Conservation (phyloP, 164 flowering plant species). For the Stephania japonica region DNA sequence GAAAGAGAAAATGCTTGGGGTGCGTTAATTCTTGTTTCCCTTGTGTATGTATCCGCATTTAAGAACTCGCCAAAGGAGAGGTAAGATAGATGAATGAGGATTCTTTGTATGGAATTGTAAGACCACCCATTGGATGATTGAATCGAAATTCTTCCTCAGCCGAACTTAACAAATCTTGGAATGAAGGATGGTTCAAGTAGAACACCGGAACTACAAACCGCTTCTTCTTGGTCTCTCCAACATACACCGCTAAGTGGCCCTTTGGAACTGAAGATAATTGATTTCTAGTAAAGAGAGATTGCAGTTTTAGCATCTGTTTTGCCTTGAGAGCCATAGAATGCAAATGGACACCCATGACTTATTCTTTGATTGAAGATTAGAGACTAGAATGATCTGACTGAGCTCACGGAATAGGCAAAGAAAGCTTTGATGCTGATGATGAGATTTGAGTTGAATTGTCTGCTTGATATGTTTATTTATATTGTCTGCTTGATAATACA, state of each 20-base stretch:
- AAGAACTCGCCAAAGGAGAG: not conserved
- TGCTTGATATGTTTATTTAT: not conserved
- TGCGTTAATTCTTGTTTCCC: not conserved
- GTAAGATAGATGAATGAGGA: slow-evolving; percentile 1
- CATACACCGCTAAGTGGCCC: slow-evolving; percentile 34
- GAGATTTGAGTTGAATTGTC: not conserved
- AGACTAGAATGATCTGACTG: not conserved
- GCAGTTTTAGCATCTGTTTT: not conserved
- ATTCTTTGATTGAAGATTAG: not conserved
- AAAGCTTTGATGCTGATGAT: not conserved
- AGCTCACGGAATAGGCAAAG: not conserved
- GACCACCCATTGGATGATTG: slow-evolving; percentile 10
- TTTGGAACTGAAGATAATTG: slow-evolving; percentile 23
- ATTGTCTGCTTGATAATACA: not conserved
- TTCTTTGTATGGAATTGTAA: slow-evolving; percentile 6
- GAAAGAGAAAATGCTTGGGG: not conserved
- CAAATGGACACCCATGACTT: slow-evolving; percentile 10
- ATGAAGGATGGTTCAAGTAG: slow-evolving; percentile 7
- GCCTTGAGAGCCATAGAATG: slow-evolving; percentile 4
- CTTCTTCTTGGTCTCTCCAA: slow-evolving; percentile 26
- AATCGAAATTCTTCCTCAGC: slow-evolving; percentile 7
- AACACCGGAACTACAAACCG: slow-evolving; percentile 14
- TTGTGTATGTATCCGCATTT: not conserved
- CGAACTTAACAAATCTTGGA: slow-evolving; percentile 17
- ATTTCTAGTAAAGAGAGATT: not conserved